Conservation (phyloP, 2,329 filamentous ascomycete species). For the Fusarium sp. region DNA sequence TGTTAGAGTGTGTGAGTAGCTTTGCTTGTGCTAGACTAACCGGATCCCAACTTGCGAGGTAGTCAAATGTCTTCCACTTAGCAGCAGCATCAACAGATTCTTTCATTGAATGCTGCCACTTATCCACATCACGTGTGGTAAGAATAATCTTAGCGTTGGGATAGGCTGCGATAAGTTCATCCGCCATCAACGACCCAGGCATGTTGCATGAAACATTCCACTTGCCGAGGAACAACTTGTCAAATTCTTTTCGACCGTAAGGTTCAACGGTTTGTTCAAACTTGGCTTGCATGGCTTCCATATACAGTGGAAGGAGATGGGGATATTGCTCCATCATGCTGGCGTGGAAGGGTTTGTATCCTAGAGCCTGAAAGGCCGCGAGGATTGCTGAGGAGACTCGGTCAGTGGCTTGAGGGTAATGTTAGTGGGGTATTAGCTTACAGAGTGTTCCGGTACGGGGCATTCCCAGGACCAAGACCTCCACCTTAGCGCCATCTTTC, state of each 20-base stretch:
- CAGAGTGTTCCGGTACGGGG: background rate
- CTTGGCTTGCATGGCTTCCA: background rate
- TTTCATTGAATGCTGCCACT: background rate
- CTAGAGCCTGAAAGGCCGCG: background rate
- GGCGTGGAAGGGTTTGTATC: background rate
- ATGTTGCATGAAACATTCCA: background rate
- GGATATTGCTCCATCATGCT: background rate
- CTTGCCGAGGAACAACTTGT: background rate
- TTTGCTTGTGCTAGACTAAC: fast-evolving
- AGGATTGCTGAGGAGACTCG: background rate
- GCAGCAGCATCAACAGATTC: background rate
- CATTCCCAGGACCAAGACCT: background rate
- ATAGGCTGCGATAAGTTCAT: background rate
- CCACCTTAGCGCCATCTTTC: background rate
- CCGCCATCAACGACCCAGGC: background rate
- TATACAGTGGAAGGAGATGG: background rate
- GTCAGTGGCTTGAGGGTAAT: background rate
- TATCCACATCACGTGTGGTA: background rate
- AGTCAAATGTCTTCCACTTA: background rate
- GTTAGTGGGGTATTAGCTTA: background rate
- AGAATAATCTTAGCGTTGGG: background rate
- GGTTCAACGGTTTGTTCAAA: background rate
- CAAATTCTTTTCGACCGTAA: background rate
- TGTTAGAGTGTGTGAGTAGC: background rate
- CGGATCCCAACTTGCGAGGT: background rate